Percentiles rank a stretch among this genome's conserved stretches.
phyloP scores from a whole-genome alignment of 108 stramenopile species.

The Cyclostephanos invisitatus region DNA sequence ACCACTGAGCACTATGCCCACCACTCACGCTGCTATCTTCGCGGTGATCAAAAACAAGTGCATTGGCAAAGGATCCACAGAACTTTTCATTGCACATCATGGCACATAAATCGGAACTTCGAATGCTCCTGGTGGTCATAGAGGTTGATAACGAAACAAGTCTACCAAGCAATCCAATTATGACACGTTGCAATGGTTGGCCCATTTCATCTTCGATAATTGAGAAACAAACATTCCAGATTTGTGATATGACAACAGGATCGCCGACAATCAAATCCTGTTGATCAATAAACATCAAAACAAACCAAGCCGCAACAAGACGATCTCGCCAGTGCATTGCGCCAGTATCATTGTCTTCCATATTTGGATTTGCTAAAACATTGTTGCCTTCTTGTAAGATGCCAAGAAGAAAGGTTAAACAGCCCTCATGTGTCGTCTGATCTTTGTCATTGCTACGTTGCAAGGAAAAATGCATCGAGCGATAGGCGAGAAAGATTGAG shows the following conservation, averaged over 20 bases:
- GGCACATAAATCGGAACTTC: constrained; percentile 35
- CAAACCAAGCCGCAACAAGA: constrained; percentile 79
- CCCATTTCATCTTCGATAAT: constrained; percentile 77
- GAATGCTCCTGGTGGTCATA: not conserved
- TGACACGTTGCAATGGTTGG: constrained; percentile 82
- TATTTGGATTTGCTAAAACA: constrained; percentile 24
- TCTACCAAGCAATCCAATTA: constrained; percentile 79
- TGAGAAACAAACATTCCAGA: constrained; percentile 72
- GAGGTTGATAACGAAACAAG: constrained; percentile 53
- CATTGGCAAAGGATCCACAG: constrained; percentile 66
- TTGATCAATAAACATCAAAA: constrained; percentile 64
- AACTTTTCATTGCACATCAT: constrained; percentile 56
- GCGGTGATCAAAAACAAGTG: constrained; percentile 81
- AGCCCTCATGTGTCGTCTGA: constrained; percentile 52
- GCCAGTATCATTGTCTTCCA: constrained; percentile 50
- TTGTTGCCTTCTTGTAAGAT: constrained; percentile 36
- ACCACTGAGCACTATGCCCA: constrained; percentile 85
- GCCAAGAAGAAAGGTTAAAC: constrained; percentile 61
- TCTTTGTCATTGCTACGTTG: constrained; percentile 55
- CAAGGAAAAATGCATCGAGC: constrained; percentile 65
- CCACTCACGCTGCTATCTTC: constrained; percentile 87
- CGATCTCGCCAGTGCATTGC: constrained; percentile 85
- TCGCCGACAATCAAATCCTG: constrained; percentile 52
- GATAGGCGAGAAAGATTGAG: constrained; percentile 70
- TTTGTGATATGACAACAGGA: constrained; percentile 26